phyloP scores from a whole-genome alignment of 306 rosid species.

The Quercus alba region DNA sequence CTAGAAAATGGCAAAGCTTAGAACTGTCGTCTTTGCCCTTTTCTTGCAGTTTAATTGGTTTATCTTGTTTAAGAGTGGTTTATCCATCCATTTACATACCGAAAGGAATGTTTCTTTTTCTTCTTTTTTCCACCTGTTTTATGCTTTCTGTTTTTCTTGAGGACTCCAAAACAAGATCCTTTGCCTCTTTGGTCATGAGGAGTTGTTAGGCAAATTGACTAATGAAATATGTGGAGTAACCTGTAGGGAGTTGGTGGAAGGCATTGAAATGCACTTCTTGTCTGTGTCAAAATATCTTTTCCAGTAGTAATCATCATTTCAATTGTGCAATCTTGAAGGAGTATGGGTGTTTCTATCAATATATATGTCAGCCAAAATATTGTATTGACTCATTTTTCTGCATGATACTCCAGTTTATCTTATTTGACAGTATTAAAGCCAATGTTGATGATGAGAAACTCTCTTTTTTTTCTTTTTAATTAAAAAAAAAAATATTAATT shows the following conservation, averaged over 20 bases:
- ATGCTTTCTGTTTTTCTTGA: not conserved
- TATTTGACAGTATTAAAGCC: not conserved
- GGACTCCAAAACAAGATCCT: not conserved
- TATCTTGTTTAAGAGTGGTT: not conserved
- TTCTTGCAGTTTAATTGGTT: not conserved
- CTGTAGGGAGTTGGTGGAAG: too few relatives aligned
- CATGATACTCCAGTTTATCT: constrained; percentile 13
- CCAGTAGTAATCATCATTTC: not conserved
- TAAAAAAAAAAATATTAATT: not conserved
- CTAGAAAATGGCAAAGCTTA: not conserved
- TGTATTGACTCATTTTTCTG: not conserved
- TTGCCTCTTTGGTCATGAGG: too few relatives aligned
- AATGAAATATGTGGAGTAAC: too few relatives aligned
- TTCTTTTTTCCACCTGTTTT: not conserved
- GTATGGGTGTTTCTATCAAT: not conserved
- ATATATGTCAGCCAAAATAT: not conserved
- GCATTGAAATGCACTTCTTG: too few relatives aligned
- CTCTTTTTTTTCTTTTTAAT: not conserved
- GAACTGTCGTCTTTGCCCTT: not conserved
- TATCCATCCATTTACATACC: too few relatives aligned
- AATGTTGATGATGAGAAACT: not conserved
- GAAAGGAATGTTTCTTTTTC: not conserved
- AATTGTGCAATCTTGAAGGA: not conserved
- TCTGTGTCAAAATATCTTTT: not conserved
- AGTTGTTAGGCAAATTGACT: too few relatives aligned